These are phyloP conservation scores for Podaxis sp. DNA, from an alignment of 768 basidiomycete genomes.

Conservation along the genomic window DNA sequence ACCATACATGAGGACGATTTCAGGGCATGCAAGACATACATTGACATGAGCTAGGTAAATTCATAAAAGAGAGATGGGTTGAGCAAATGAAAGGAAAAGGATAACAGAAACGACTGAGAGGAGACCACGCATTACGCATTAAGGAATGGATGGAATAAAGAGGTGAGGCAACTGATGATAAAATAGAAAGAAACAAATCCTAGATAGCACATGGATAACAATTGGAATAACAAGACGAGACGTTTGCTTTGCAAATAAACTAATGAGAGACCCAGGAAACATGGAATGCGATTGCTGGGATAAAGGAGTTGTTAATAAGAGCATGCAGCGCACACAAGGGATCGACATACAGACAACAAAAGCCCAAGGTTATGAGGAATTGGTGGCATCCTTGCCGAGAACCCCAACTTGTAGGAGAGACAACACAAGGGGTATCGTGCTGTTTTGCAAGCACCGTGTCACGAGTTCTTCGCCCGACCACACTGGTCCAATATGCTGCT, in stretches of 20 bases:
- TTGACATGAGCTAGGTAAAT: slow-evolving; percentile 12
- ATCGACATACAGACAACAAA: slow-evolving; percentile 3
- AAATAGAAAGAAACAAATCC: not conserved
- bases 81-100: not conserved
- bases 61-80: slow-evolving; percentile 13
- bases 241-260: slow-evolving; percentile 1
- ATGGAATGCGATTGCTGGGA: slow-evolving; percentile 1
- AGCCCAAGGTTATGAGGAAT: slow-evolving; percentile 9
- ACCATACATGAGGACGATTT: not conserved
- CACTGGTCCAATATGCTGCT: slow-evolving; percentile 17
- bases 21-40: slow-evolving; percentile 5
- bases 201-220: slow-evolving; percentile 8
- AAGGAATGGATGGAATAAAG: slow-evolving; percentile 2
- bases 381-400: slow-evolving; percentile 28
- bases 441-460: slow-evolving; percentile 85
- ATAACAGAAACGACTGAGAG: slow-evolving; percentile 4
- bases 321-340: not conserved
- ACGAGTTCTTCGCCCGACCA: slow-evolving; percentile 86
- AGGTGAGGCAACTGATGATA: not conserved
- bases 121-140: not conserved
- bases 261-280: slow-evolving; percentile 2
- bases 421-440: slow-evolving; percentile 73
- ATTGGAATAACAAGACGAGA: slow-evolving; percentile 5
- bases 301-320: not conserved
- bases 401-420: slow-evolving; percentile 53